Evolutionary conservation across 768 basidiomycete genomes (phyloP).

Genomic region (Clitopilus hobsonii): DNA sequence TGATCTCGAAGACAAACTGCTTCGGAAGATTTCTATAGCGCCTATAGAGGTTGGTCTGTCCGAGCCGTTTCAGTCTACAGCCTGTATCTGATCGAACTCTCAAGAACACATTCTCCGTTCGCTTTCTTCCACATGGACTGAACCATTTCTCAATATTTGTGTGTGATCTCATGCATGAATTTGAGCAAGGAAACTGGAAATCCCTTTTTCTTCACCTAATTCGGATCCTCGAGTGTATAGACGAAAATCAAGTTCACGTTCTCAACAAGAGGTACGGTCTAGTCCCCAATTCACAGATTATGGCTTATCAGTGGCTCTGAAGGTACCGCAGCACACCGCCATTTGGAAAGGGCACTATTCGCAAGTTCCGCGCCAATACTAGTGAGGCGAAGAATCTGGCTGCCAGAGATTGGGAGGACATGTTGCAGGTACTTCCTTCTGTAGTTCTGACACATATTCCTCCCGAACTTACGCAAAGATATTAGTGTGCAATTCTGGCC

Average conservation of each 20-base stretch:
- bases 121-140: constrained; percentile 9
- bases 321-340: constrained; percentile 4
- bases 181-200: constrained; percentile 31
- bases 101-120: constrained; percentile 30
- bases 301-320: constrained; percentile 12
- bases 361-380: constrained; percentile 12
- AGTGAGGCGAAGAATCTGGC: constrained; percentile 19
- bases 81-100: neutral
- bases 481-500: constrained; percentile 27
- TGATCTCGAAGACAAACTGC: neutral
- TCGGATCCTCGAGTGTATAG: constrained; percentile 18
- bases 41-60: constrained; percentile 18
- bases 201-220: constrained; percentile 24
- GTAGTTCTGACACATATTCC: neutral
- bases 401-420: constrained; percentile 18
- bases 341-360: constrained; percentile 12
- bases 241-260: neutral
- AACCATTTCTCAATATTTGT: constrained; percentile 13
- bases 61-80: constrained; percentile 11
- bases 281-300: neutral
- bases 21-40: constrained; percentile 16
- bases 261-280: neutral
- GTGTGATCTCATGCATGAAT: constrained; percentile 28
- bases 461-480: neutral
- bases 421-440: constrained; percentile 6